Conservation (phyloP, 108 stramenopile species). For the Stephanodiscus triporus region DNA sequence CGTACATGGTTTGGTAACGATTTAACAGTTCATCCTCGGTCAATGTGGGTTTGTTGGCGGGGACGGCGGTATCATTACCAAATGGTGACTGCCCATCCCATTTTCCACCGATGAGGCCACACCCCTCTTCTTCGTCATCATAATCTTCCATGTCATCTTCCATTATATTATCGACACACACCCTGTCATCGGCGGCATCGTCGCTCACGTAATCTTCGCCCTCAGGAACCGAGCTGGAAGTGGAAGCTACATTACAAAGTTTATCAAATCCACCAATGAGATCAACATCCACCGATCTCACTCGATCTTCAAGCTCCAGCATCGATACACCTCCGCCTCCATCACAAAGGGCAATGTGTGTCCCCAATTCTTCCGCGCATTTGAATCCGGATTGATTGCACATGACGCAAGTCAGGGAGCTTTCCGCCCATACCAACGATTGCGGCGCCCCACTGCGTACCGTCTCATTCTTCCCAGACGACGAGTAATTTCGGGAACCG, state of each 20-base stretch:
- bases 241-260: background rate
- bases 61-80: constrained; percentile 31
- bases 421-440: constrained; percentile 15
- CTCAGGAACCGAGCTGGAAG: constrained; percentile 11
- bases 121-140: constrained; percentile 45
- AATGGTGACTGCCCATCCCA: constrained; percentile 75
- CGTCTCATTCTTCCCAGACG: constrained; percentile 13
- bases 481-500: background rate
- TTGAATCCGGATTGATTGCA: constrained; percentile 57
- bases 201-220: constrained; percentile 37
- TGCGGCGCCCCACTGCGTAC: background rate
- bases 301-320: constrained; percentile 40
- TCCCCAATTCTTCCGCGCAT: constrained; percentile 61
- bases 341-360: constrained; percentile 65
- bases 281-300: constrained; percentile 26
- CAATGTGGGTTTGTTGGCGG: constrained; percentile 46
- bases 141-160: constrained; percentile 54
- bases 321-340: constrained; percentile 43
- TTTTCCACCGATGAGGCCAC: constrained; percentile 34
- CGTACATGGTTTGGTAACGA: constrained; percentile 66
- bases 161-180: constrained; percentile 38
- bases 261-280: constrained; percentile 23
- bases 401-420: constrained; percentile 55
- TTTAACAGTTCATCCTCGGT: constrained; percentile 63
- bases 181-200: constrained; percentile 29